Conservation (phyloP, 495 filamentous ascomycete genomes). For the Aspergillus saccharolyticus region DNA sequence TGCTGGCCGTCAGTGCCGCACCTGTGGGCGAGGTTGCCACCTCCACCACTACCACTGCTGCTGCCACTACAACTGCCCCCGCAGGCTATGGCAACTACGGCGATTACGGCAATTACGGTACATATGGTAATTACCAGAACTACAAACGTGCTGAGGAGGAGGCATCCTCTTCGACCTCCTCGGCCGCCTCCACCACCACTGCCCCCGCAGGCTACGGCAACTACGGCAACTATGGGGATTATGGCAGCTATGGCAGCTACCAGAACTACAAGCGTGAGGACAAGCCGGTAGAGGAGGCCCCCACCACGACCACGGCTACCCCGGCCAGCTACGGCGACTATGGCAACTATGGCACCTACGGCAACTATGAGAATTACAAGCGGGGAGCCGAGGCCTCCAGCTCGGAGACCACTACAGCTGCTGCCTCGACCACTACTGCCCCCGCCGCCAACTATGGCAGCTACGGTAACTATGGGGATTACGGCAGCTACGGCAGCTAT, state of each 20-base stretch:
- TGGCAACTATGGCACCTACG: constrained; percentile 10
- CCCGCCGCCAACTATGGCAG: constrained; percentile 8
- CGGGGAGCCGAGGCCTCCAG: not conserved
- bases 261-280: constrained; percentile 7
- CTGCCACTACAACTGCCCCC: constrained; percentile 1
- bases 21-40: not conserved
- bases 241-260: constrained; percentile 16
- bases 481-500: constrained; percentile 15
- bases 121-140: constrained; percentile 12
- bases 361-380: constrained; percentile 13
- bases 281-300: not conserved
- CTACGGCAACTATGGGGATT: constrained; percentile 15
- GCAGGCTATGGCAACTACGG: constrained; percentile 11
- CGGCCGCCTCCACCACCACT: not conserved
- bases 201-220: constrained; percentile 7
- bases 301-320: not conserved
- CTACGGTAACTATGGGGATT: constrained; percentile 14
- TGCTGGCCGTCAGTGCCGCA: constrained; percentile 6
- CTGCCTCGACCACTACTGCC: not conserved
- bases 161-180: not conserved
- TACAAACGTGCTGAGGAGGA: constrained; percentile 6
- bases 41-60: not conserved
- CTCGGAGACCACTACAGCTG: not conserved
- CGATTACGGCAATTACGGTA: constrained; percentile 13
- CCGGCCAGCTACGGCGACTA: constrained; percentile 6